phyloP scores from a whole-genome alignment of 352 stramenopile species.

The Phytophthora melonis region DNA sequence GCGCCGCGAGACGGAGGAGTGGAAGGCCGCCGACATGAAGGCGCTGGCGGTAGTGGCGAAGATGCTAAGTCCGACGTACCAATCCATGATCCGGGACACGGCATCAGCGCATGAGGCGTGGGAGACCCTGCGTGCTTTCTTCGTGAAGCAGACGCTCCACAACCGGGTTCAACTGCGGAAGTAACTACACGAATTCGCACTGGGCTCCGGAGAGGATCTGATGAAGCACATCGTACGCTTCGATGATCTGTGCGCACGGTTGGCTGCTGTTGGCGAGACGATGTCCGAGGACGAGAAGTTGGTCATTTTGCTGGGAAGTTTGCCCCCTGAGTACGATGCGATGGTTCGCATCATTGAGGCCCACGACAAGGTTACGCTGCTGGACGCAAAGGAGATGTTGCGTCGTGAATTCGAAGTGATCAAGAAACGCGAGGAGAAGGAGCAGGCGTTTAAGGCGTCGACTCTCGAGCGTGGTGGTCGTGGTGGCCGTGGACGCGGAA shows the following conservation, averaged over 20 bases:
- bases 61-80: constrained; percentile 11
- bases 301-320: constrained; percentile 19
- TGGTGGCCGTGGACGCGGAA: not conserved
- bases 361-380: constrained; percentile 7
- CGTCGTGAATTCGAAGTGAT: constrained; percentile 16
- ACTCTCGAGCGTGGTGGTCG: not conserved
- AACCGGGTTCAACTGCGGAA: constrained; percentile 32
- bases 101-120: constrained; percentile 14
- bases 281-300: constrained; percentile 21
- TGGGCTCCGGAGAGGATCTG: constrained; percentile 10
- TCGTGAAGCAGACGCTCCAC: constrained; percentile 31
- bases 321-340: constrained; percentile 26
- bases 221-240: constrained; percentile 30
- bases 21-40: constrained; percentile 21
- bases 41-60: constrained; percentile 10
- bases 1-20: constrained; percentile 6
- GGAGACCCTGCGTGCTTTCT: constrained; percentile 25
- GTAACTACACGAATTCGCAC: constrained; percentile 25
- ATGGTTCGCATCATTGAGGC: constrained; percentile 39
- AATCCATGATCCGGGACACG: constrained; percentile 22
- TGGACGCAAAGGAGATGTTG: constrained; percentile 37
- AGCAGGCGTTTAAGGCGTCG: constrained; percentile 24
- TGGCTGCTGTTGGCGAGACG: constrained; percentile 20
- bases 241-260: constrained; percentile 24
- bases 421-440: constrained; percentile 12